Evolutionary conservation across 1,139 yeast species (phyloP).

Genomic region (Saccharomyces pastorianus): DNA sequence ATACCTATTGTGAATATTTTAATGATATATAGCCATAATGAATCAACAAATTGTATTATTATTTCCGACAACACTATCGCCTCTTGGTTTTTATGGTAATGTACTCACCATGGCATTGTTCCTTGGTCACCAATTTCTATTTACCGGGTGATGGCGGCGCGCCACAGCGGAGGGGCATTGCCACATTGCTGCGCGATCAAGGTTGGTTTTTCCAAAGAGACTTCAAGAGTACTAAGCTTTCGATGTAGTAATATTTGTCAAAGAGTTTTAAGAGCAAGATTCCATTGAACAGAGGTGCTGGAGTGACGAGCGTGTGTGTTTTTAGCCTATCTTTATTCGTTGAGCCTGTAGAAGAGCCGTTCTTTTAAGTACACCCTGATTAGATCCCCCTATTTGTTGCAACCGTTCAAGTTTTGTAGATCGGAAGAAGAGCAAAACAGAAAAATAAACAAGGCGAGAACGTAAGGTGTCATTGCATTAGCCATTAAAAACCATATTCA

Average conservation of each 20-base stretch:
- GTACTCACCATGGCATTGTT: background rate
- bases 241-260: background rate
- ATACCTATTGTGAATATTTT: background rate
- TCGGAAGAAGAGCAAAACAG: background rate
- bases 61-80: background rate
- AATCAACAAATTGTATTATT: background rate
- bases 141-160: background rate
- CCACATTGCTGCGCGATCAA: conserved; percentile 1
- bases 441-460: background rate
- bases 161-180: background rate
- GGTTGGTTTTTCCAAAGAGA: background rate
- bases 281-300: background rate
- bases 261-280: background rate
- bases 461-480: background rate
- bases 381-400: background rate
- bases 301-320: background rate
- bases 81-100: background rate
- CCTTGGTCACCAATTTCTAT: background rate
- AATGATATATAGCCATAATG: background rate
- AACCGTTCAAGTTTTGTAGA: background rate
- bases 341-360: background rate
- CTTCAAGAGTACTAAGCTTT: background rate
- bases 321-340: background rate
- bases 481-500: background rate
- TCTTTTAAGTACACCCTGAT: background rate